Conservation (phyloP, 176 grass and related monocot species). For the sorghum (Sorghum bicolor) region DNA sequence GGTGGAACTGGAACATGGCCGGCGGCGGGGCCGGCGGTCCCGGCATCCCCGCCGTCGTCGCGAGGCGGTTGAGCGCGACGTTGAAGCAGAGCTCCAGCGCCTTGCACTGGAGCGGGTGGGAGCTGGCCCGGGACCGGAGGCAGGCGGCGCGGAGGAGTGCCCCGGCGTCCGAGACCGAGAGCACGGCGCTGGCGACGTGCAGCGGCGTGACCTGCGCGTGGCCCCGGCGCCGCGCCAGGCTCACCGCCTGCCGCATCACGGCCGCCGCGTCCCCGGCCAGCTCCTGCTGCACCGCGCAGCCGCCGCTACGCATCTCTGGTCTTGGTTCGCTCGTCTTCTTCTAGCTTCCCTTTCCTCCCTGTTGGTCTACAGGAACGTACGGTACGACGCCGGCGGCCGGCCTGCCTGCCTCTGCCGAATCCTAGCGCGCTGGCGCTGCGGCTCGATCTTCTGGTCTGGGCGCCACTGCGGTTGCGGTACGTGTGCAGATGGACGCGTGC, state of each 20-base stretch:
- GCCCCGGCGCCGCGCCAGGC: constrained; percentile 41
- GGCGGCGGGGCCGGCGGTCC: not conserved
- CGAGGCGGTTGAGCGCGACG: constrained; percentile 69
- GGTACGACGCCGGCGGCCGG: not conserved
- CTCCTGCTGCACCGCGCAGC: constrained; percentile 52
- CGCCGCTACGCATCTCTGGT: constrained; percentile 50
- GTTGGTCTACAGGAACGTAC: not conserved
- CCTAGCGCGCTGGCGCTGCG: not conserved
- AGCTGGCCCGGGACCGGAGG: constrained; percentile 46
- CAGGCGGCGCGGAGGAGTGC: constrained; percentile 62
- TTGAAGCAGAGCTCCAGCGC: constrained; percentile 73
- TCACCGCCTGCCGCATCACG: constrained; percentile 47
- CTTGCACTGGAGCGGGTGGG: constrained; percentile 56
- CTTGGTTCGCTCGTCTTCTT: no score
- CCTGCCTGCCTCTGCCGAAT: not conserved
- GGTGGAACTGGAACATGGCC: constrained; percentile 20
- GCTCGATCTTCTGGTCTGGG: not conserved
- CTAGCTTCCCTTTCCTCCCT: not conserved
- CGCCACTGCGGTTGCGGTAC: not conserved
- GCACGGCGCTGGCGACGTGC: constrained; percentile 63
- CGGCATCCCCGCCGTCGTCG: constrained; percentile 12
- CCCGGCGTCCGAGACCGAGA: constrained; percentile 43
- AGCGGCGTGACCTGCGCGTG: constrained; percentile 74
- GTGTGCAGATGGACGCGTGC: not conserved
- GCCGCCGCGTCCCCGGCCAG: constrained; percentile 47